Evolutionary conservation across 1,139 yeast species (phyloP), one percentile per base, ranked within the genome.

Genomic region (Geotrichum europaeum): DNA sequence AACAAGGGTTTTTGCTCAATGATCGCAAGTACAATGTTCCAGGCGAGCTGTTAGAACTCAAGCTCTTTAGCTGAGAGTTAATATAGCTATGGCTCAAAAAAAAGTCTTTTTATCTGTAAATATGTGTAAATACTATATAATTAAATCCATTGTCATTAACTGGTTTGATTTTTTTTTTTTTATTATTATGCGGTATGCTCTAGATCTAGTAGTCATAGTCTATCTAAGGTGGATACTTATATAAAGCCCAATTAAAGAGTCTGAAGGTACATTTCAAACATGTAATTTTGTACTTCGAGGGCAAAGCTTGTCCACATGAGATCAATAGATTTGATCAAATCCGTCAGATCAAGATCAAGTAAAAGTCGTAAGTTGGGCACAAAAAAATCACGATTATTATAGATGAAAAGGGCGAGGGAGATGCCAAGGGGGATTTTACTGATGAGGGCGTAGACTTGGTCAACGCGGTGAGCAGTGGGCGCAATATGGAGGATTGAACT

Each of bases 1-100:
- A 74, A 58, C 65, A 62, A 4, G 77, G 76, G 6, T 72, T 71
- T 58, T 59, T 72, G 34, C 57, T 72, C 1, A 67, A 69, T 53
- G 74, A 69, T 45, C 56, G 63, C 56, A 73, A 73, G 65, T 74
- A 72, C 58, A 57, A 69, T 1, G 70, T 74, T 15, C 70, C 65
- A 1, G 72, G 72, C 24, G 77, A 74, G 53, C 53, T 70, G 20
- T 6, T 36, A 15, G 43, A 36, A 36, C 43, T 36, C 43, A 36
- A 36, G 43, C 43, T 36, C 18, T n/a, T n/a, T 36, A 36, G 12
- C 43, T 36, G 18, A 15, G 43, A 9, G 32, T 28, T 28, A 9
- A 28, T 28, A 28, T 28, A 28, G 32, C 10, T 28, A 28, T 28
- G 32, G 32, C 32, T 28, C 32, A 2, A 24, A 24, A 24, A 24